Percentiles rank a stretch among this genome's conserved stretches.
Evolutionary conservation across 441 rosid genomes (phyloP).

Genomic region (Flueggea neowawraea): DNA sequence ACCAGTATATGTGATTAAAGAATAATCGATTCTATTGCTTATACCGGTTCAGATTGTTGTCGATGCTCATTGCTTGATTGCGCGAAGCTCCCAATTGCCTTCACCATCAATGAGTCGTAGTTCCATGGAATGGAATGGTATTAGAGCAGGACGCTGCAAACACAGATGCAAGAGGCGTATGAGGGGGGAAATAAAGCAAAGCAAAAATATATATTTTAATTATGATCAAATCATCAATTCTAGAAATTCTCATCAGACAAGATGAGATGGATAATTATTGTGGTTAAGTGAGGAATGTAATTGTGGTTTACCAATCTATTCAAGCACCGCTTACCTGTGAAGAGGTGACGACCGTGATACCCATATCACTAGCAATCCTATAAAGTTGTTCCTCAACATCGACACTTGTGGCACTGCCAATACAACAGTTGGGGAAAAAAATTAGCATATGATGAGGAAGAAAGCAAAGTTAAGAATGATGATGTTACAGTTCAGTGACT

Average conservation of each 20-base stretch:
- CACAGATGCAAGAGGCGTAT: neutral
- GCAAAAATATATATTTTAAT: neutral
- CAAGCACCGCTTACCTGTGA: slow-evolving; percentile 64
- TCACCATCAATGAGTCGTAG: slow-evolving; percentile 93
- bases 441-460: neutral
- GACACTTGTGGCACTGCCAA: slow-evolving; percentile 90
- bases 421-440: neutral
- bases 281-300: neutral
- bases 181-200: neutral
- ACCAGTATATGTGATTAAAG: neutral
- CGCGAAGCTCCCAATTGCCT: slow-evolving; percentile 94
- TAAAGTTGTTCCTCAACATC: slow-evolving; percentile 99
- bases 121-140: slow-evolving; percentile 86
- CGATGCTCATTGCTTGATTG: slow-evolving; percentile 51
- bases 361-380: slow-evolving; percentile 79
- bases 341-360: slow-evolving; percentile 92
- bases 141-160: slow-evolving; percentile 91
- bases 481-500: slow-evolving; percentile 9
- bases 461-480: neutral
- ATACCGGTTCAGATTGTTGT: slow-evolving; percentile 1
- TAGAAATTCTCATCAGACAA: neutral
- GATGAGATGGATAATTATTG: neutral
- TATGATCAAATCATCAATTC: too few species aligned
- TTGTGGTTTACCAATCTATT: neutral
- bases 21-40: neutral